phyloP scores from a whole-genome alignment of 2,329 filamentous ascomycete species.

The Neonectria coccinea region DNA sequence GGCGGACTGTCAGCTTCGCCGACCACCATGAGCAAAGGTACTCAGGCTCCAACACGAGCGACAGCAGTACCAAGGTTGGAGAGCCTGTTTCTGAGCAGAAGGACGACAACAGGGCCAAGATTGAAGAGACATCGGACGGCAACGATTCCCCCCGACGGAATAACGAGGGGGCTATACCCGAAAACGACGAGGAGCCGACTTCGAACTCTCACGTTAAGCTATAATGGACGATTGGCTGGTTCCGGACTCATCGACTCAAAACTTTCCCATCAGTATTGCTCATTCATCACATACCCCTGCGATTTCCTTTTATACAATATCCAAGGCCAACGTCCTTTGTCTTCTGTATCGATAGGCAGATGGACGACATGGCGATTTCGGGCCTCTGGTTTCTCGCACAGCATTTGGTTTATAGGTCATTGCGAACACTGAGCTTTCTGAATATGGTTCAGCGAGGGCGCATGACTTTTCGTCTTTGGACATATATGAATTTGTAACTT shows the following conservation, averaged over 20 bases:
- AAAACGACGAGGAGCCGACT: constrained; percentile 30
- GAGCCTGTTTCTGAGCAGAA: background rate
- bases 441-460: background rate
- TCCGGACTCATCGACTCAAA: too few relatives aligned
- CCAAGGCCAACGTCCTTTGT: background rate
- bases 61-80: constrained; percentile 24
- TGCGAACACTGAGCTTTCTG: background rate
- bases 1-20: constrained; percentile 42
- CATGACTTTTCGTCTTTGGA: constrained; percentile 7
- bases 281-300: constrained; percentile 4
- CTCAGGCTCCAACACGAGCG: constrained; percentile 30
- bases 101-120: constrained; percentile 1
- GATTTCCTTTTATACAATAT: background rate
- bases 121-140: background rate
- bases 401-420: constrained; percentile 12
- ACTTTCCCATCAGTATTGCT: background rate
- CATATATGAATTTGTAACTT: constrained; percentile 18
- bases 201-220: constrained; percentile 12
- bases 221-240: constrained; percentile 8
- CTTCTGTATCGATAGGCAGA: too few relatives aligned
- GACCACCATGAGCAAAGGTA: constrained; percentile 36
- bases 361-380: background rate
- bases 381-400: constrained; percentile 11
- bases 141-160: background rate
- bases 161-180: constrained; percentile 25